These are phyloP conservation scores for Nakazawaea holstii DNA, from an alignment of 805 yeast species.

Conservation along the genomic window DNA sequence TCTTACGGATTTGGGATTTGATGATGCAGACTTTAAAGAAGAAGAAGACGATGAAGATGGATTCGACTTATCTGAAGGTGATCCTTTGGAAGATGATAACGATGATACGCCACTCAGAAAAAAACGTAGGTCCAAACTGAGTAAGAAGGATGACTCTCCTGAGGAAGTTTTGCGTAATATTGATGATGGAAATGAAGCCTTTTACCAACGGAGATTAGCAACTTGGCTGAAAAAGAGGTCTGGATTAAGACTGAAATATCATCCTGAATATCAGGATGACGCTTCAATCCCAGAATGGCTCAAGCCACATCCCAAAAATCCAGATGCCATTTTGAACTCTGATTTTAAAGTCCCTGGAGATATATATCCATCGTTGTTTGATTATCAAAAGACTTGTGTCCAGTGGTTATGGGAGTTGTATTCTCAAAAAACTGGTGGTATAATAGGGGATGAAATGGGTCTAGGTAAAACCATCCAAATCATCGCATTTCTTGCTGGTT, in stretches of 20 bases:
- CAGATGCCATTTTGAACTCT: conserved; percentile 71
- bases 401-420: conserved; percentile 97
- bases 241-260: conserved; percentile 27
- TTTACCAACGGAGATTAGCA: conserved; percentile 54
- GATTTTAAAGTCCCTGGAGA: conserved; percentile 84
- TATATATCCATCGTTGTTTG: conserved; percentile 78
- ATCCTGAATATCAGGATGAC: conserved; percentile 23
- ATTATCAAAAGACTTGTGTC: conserved; percentile 93
- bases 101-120: neutral
- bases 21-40: conserved; percentile 14
- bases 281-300: conserved; percentile 51
- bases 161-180: conserved; percentile 35
- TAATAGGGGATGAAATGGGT: conserved; percentile 98
- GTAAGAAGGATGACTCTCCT: conserved; percentile 10
- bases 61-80: neutral
- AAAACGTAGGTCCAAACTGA: neutral
- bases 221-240: conserved; percentile 58
- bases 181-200: conserved; percentile 79
- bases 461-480: conserved; percentile 93
- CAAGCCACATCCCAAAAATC: conserved; percentile 68
- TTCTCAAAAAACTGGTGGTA: conserved; percentile 87
- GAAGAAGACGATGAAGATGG: conserved; percentile 21
- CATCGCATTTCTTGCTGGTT: conserved; percentile 83
- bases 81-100: conserved; percentile 13
- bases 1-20: neutral